These are phyloP conservation scores for Chlorencoelia australis DNA, from an alignment of 2,329 filamentous ascomycete species.

Conservation along the genomic window DNA sequence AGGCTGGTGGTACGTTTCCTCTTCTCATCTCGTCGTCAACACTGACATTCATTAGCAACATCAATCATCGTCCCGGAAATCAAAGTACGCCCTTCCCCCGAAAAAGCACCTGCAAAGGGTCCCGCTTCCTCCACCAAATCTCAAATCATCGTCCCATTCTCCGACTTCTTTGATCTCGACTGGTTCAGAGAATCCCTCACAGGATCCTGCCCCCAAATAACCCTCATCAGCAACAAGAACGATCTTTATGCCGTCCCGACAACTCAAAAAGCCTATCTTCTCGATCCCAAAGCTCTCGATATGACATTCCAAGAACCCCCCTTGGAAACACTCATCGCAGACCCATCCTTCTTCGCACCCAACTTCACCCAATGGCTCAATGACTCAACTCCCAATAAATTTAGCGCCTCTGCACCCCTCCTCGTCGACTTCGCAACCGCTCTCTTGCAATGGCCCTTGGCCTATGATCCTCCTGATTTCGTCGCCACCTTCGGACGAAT, in stretches of 20 bases:
- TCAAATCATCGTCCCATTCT: slow-evolving; percentile 16
- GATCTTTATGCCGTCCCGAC: slow-evolving; percentile 12
- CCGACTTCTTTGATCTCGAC: slow-evolving; percentile 18
- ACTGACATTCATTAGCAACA: slow-evolving; percentile 2
- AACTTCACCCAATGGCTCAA: slow-evolving; percentile 21
- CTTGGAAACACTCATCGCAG: slow-evolving; percentile 1
- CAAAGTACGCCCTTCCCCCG: slow-evolving; percentile 1
- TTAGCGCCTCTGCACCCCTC: slow-evolving; percentile 11
- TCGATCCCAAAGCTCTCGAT: slow-evolving; percentile 2
- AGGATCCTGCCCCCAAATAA: slow-evolving; percentile 14
- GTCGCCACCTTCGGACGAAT: slow-evolving; percentile 15
- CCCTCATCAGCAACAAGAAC: slow-evolving; percentile 10
- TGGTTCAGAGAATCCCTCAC: slow-evolving; percentile 13
- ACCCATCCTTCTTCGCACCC: slow-evolving; percentile 16
- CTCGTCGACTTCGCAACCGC: slow-evolving; percentile 17
- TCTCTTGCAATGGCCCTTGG: slow-evolving; percentile 18
- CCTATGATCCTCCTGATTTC: slow-evolving; percentile 14
- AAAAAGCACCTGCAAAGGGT: background rate
- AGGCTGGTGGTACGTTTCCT: slow-evolving; percentile 24
- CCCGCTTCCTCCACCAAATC: slow-evolving; percentile 1
- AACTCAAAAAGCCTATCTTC: slow-evolving; percentile 3
- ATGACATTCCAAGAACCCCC: slow-evolving; percentile 1
- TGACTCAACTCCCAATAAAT: slow-evolving; percentile 9
- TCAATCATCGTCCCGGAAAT: slow-evolving; percentile 4
- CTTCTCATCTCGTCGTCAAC: background rate